A percentile compares a stretch with the other conserved stretches of the same genome.
These are phyloP conservation scores for Eremothecium sinecaudum DNA, from an alignment of 1,139 yeast genomes.

Conservation along the genomic window DNA sequence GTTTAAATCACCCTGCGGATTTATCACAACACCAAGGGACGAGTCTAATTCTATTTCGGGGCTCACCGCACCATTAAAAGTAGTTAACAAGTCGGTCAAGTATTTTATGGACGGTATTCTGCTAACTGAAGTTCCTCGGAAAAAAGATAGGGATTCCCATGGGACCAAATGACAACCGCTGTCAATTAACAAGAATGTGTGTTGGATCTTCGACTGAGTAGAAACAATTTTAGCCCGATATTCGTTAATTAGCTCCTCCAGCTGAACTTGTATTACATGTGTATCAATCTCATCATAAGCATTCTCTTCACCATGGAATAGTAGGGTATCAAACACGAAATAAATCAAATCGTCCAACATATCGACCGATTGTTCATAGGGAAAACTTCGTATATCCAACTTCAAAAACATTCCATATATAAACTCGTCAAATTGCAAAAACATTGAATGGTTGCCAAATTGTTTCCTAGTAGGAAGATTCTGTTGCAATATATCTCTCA, in stretches of 20 bases:
- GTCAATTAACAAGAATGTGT: constrained; percentile 62
- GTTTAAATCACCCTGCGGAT: constrained; percentile 71
- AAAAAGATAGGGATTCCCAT: constrained; percentile 71
- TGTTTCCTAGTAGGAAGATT: constrained; percentile 35
- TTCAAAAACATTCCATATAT: constrained; percentile 46
- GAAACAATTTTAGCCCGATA: constrained; percentile 19
- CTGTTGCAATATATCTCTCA: constrained; percentile 32
- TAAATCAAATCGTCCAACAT: constrained; percentile 55
- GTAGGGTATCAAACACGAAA: constrained; percentile 50
- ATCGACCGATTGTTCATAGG: constrained; percentile 31
- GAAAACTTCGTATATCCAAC: constrained; percentile 32
- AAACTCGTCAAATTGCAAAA: constrained; percentile 41
- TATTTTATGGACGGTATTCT: constrained; percentile 61
- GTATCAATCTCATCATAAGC: constrained; percentile 58
- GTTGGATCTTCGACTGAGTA: constrained; percentile 31
- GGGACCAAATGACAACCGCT: constrained; percentile 60
- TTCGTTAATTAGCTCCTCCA: constrained; percentile 38
- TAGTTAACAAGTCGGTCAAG: constrained; percentile 38
- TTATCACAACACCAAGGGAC: constrained; percentile 43
- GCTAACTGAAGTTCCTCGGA: constrained; percentile 50
- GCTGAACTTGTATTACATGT: constrained; percentile 42
- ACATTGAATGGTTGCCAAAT: constrained; percentile 15
- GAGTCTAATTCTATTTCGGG: constrained; percentile 13
- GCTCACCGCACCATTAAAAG: constrained; percentile 13
- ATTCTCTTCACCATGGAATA: constrained; percentile 55